Evolutionary conservation across 2,329 filamentous ascomycete genomes (phyloP).

Genomic region (Dactylellina drechsleri): DNA sequence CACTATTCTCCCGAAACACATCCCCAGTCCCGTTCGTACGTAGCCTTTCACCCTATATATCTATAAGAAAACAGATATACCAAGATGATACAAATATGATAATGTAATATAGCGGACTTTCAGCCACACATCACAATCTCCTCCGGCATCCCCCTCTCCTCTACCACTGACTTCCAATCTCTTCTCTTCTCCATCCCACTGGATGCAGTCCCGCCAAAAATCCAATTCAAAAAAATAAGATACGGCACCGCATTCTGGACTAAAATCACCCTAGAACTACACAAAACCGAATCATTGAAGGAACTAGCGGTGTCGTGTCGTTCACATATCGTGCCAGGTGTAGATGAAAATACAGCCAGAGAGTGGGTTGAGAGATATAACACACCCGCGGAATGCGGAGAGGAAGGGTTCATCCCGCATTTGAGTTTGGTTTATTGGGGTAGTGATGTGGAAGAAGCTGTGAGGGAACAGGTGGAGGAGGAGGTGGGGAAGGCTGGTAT

Average conservation of each 20-base stretch:
- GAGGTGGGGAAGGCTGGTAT: constrained; percentile 37
- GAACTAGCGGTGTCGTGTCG: constrained; percentile 55
- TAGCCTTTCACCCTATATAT: no score
- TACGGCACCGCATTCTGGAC: constrained; percentile 57
- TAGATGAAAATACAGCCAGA: constrained; percentile 33
- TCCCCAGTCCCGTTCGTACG: constrained; percentile 49
- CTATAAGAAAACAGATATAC: no score
- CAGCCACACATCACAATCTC: constrained; percentile 57
- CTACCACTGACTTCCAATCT: constrained; percentile 37
- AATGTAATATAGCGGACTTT: constrained; percentile 50
- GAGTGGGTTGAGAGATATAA: constrained; percentile 55
- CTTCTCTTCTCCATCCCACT: constrained; percentile 48
- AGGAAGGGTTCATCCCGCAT: constrained; percentile 56
- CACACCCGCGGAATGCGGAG: constrained; percentile 53
- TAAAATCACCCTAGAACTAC: constrained; percentile 55
- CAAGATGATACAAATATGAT: not conserved
- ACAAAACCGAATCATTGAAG: constrained; percentile 52
- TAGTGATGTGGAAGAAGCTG: constrained; percentile 15
- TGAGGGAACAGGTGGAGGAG: constrained; percentile 17
- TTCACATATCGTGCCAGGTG: constrained; percentile 34
- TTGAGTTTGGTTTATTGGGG: constrained; percentile 57
- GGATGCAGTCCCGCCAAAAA: not conserved
- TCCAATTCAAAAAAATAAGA: constrained; percentile 55
- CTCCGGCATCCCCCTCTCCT: constrained; percentile 47
- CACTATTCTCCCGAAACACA: constrained; percentile 54